Percentiles rank a stretch among this genome's conserved stretches.
Evolutionary conservation across 768 basidiomycete species (phyloP).

Genomic region (Favolaschia claudopus): DNA sequence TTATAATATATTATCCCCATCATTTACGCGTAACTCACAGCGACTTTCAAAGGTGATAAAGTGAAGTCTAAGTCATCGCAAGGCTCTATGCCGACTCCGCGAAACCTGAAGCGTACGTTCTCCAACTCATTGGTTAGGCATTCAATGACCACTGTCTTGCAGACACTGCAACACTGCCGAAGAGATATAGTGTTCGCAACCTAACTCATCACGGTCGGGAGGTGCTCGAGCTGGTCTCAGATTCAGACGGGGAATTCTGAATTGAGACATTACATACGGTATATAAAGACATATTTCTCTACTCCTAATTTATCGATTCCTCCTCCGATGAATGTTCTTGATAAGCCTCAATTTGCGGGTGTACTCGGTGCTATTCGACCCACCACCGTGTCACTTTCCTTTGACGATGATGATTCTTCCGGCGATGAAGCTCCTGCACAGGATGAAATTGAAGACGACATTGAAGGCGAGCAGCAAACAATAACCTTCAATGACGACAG

Average conservation of each 20-base stretch:
- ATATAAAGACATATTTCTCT: neutral
- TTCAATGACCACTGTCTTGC: neutral
- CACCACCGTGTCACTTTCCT: too few species aligned
- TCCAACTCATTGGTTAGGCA: too few species aligned
- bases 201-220: constrained; percentile 6
- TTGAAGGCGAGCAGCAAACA: constrained; percentile 14
- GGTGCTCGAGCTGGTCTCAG: constrained; percentile 6
- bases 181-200: neutral
- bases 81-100: too few species aligned
- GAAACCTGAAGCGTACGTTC: too few species aligned
- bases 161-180: neutral
- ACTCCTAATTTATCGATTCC: constrained; percentile 2
- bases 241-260: constrained; percentile 9
- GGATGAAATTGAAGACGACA: constrained; percentile 20
- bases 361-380: neutral
- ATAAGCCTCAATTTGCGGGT: neutral
- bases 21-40: too few species aligned
- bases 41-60: too few species aligned
- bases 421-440: neutral
- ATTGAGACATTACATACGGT: constrained; percentile 5
- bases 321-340: neutral
- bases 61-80: too few species aligned
- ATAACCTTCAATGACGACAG: neutral
- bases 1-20: too few species aligned
- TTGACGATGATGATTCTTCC: neutral